Evolutionary conservation across 495 filamentous ascomycete species (phyloP), one percentile per base, ranked within the genome.

Genomic region (Coniosporium apollinis): DNA sequence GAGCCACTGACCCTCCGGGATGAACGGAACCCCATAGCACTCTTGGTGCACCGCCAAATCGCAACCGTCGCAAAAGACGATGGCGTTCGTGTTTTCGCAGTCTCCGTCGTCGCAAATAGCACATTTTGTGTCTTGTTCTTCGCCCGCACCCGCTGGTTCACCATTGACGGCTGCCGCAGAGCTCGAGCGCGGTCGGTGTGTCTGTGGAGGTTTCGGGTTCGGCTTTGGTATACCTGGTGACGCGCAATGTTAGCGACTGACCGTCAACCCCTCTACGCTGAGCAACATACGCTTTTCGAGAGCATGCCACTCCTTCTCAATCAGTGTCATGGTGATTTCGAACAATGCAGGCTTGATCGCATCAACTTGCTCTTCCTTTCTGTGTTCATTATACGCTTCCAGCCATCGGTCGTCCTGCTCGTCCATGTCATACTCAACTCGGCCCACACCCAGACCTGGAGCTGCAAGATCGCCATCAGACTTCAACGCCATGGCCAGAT

Each of bases 351-450:
- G 79, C 26, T 83, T 84, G 43, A 99, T 89, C 0, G 76, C 62
- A 30, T 86, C 80, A 15, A 81, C 68, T 22, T 77, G 72, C 38
- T 77, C 66, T 2, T 65, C 61, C 48, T 75, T 76, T 22, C 91
- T 70, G 39, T 78, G 72, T 5, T 59, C 57, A 48, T 99, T 99
- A 44, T 82, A 72, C 28, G 70, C 70, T 37, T 91, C 79, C 17
- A 99, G 62, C 89, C 91, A 96, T 58, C 85, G 80, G 36, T 91
- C 85, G 52, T 99, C 89, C 50, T 99, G 89, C 56, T 96, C 89
- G 49, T 99, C 89, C 89, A 99, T 96, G 46, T 99, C 89, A 47
- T 99, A 99, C 47, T 99, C 89, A 26, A 94, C 89, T 21, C 82
- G 71, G 25, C 83, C 80, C 19, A 82, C 68, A 1, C 55, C 41